A percentile compares a stretch with the other conserved stretches of the same genome.
These are phyloP conservation scores for Sclerotinia subarctica DNA, from an alignment of 2,329 filamentous ascomycete genomes.

Conservation along the genomic window DNA sequence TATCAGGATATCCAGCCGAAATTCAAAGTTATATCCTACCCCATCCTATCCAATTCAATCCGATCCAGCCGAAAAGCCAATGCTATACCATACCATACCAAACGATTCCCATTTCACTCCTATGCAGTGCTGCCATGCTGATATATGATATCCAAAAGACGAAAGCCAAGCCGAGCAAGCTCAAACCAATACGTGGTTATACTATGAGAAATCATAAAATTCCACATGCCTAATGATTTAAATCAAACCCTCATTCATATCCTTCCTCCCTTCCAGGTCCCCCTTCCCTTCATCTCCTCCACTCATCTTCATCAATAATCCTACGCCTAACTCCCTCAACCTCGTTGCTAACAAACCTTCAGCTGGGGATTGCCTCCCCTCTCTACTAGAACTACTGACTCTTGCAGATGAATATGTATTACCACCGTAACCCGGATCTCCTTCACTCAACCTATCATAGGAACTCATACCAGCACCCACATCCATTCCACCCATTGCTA, in stretches of 20 bases:
- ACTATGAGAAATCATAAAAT: background rate
- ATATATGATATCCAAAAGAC: background rate
- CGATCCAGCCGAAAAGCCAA: background rate
- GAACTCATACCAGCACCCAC: constrained; percentile 34
- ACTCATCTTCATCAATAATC: constrained; percentile 54
- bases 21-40: background rate
- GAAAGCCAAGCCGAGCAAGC: background rate
- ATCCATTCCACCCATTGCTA: constrained; percentile 27
- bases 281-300: constrained; percentile 57
- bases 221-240: background rate
- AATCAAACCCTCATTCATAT: background rate
- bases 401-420: constrained; percentile 46
- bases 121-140: background rate
- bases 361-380: constrained; percentile 37
- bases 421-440: constrained; percentile 61
- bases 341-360: constrained; percentile 70
- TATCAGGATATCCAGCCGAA: background rate
- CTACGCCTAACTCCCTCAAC: constrained; percentile 49
- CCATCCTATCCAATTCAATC: background rate
- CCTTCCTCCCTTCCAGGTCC: background rate
- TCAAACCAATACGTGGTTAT: background rate
- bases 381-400: constrained; percentile 36
- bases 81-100: background rate
- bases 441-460: constrained; percentile 68
- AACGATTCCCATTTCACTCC: background rate